Percentiles rank a stretch among this genome's conserved stretches.
Evolutionary conservation across 1,139 yeast genomes (phyloP).

Genomic region (Magnusiomyces tetraspermus): DNA sequence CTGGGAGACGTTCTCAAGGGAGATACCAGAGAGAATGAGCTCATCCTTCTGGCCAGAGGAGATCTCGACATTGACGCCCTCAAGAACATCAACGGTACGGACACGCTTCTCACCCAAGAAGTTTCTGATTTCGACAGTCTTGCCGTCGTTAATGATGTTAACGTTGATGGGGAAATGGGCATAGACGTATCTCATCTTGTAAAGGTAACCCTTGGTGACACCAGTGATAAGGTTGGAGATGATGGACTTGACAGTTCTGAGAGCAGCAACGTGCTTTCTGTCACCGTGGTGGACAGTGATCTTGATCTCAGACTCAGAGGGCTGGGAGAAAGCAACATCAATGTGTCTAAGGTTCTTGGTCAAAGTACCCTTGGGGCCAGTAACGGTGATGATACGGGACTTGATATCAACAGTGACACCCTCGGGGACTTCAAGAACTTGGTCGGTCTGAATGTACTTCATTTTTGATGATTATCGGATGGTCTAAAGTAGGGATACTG

Average conservation of each 20-base stretch:
- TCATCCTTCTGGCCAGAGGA: conserved; percentile 90
- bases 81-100: conserved; percentile 73
- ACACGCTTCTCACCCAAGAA: conserved; percentile 98
- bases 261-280: conserved; percentile 99
- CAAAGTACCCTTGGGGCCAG: conserved; percentile 98
- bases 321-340: conserved; percentile 82
- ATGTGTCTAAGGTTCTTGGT: conserved; percentile 89
- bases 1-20: conserved; percentile 96
- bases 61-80: conserved; percentile 85
- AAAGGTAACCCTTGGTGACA: conserved; percentile 98
- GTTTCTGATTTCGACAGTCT: conserved; percentile 92
- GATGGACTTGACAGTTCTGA: conserved; percentile 96
- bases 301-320: conserved; percentile 63
- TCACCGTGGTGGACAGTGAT: conserved; percentile 97
- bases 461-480: conserved; percentile 33
- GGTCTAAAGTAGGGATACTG: conserved; percentile 2
- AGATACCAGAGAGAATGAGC: conserved; percentile 87
- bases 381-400: conserved; percentile 82
- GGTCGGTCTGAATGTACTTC: conserved; percentile 96
- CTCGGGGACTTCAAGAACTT: conserved; percentile 84
- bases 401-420: conserved; percentile 87
- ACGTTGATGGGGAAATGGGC: conserved; percentile 99
- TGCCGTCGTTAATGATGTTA: conserved; percentile 72
- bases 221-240: conserved; percentile 92
- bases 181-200: conserved; percentile 99